Evolutionary conservation across 768 basidiomycete genomes (phyloP), one percentile per base, ranked within the genome.

Genomic region (Hygrocybe punicea): DNA sequence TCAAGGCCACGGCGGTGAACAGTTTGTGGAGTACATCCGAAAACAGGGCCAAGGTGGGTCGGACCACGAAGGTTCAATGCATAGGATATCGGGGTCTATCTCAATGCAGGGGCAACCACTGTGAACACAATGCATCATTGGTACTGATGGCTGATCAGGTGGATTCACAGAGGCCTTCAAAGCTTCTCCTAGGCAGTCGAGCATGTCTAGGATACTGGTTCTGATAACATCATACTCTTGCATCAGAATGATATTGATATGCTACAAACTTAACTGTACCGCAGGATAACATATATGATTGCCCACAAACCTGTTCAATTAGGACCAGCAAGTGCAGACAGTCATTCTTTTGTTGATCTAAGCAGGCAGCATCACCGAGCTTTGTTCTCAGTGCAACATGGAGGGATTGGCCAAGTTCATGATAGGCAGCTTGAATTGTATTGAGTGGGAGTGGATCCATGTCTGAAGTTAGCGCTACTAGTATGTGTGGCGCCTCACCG

Each of bases 61-160:
- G 65, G 63, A 9, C 68, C 66, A 19, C 59, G 58, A 7, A 70
- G 58, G 1, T 59, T 46, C 1, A 67, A 49, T 1, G 65, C 64
- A 24, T 2, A 71, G 62, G 37, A 72, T 62, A 4, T 61, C 50
- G 3, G 58, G 61, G 35, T 74, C 64, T 21, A 73, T 71, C 8
- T 65, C 58, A 4, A 69, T 59, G 5, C 63, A 49, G 1, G 71
- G 72, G 2, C 66, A 61, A 4, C 62, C 62, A 17, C 64, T 62
- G 8, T 24, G 35, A 3, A 53, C 25, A 0, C n/a, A 23, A 17
- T 57, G 29, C 1, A 46, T 42, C 17, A 44, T 45, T 40, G 52
- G 19, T 19, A 53, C 16, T 23, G 45, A 49, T 14, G 51, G 16
- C 7, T 8, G 11, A 11, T 61, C 57, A 17, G 60, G n/a, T 7